These are phyloP conservation scores for Hypoxylon fuscum DNA, from an alignment of 495 filamentous ascomycete genomes.

Conservation along the genomic window DNA sequence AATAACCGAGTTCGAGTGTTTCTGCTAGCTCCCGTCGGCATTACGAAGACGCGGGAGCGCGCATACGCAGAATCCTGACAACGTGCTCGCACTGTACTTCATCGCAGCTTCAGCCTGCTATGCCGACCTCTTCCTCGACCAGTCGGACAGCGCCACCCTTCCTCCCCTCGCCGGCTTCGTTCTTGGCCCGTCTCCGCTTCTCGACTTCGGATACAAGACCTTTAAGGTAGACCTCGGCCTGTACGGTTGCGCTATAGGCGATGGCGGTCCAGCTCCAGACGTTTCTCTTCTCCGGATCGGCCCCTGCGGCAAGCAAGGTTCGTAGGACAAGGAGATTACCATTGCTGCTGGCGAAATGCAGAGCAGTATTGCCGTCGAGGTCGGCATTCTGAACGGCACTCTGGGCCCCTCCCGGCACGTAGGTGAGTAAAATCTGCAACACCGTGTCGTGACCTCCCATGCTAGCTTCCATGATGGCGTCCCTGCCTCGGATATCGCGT, in stretches of 20 bases:
- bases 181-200: slow-evolving; percentile 46
- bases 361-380: slow-evolving; percentile 75
- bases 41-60: too few relatives aligned
- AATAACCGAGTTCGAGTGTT: too few relatives aligned
- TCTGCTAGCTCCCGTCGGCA: too few relatives aligned
- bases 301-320: slow-evolving; percentile 73
- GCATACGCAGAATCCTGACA: too few relatives aligned
- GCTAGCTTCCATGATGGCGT: slow-evolving; percentile 66
- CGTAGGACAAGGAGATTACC: slow-evolving; percentile 78
- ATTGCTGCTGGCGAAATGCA: slow-evolving; percentile 73
- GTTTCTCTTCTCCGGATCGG: slow-evolving; percentile 71
- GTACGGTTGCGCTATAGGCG: slow-evolving; percentile 74
- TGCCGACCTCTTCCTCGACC: slow-evolving; percentile 40
- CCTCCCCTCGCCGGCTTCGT: slow-evolving; percentile 42
- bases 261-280: slow-evolving; percentile 76
- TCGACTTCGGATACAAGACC: slow-evolving; percentile 67
- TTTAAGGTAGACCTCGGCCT: slow-evolving; percentile 79
- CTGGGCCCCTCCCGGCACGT: slow-evolving; percentile 54
- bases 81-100: too few relatives aligned
- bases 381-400: slow-evolving; percentile 64
- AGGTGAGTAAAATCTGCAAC: slow-evolving; percentile 67
- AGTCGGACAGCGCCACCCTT: slow-evolving; percentile 47
- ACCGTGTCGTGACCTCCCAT: slow-evolving; percentile 65
- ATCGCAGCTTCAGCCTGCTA: slow-evolving; percentile 26
- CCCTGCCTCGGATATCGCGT: slow-evolving; percentile 64